phyloP scores from a whole-genome alignment of 805 yeast genomes.

The Blastobotrys attinorum region DNA sequence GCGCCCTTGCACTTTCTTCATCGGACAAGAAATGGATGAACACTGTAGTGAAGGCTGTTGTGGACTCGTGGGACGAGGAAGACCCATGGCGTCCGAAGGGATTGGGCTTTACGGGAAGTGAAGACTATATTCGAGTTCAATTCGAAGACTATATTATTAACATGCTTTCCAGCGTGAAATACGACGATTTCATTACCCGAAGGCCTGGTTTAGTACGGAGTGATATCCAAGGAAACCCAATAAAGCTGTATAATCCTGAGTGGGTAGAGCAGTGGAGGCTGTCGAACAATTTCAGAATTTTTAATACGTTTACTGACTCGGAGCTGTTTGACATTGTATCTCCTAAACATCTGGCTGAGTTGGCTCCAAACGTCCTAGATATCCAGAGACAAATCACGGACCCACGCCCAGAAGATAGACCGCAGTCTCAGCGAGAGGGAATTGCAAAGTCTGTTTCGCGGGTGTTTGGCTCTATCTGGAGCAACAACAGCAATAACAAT shows the following conservation, averaged over 20 bases:
- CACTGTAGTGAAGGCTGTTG: conserved; percentile 43
- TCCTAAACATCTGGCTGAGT: conserved; percentile 34
- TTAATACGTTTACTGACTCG: conserved; percentile 53
- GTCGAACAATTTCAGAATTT: conserved; percentile 49
- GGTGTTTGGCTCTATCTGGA: conserved; percentile 26
- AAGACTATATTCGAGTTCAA: conserved; percentile 78
- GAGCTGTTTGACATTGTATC: conserved; percentile 58
- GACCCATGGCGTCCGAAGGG: conserved; percentile 36
- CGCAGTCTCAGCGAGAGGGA: conserved; percentile 15
- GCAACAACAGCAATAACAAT: background rate
- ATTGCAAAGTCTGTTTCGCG: conserved; percentile 22
- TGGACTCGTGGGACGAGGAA: conserved; percentile 35
- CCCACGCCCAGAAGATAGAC: conserved; percentile 14
- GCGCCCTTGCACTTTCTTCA: conserved; percentile 39
- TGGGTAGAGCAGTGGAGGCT: conserved; percentile 48
- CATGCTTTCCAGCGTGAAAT: conserved; percentile 63
- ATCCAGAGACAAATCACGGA: conserved; percentile 7
- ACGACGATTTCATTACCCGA: conserved; percentile 45
- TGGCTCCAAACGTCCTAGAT: conserved; percentile 8
- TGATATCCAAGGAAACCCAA: conserved; percentile 29
- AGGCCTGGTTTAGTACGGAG: conserved; percentile 30
- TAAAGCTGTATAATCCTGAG: conserved; percentile 35
- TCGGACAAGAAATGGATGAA: conserved; percentile 75
- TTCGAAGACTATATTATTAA: conserved; percentile 88
- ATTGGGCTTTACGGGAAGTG: conserved; percentile 59